Evolutionary conservation across 2,329 filamentous ascomycete species (phyloP).

Genomic region (Cercospora zeae-maydis): DNA sequence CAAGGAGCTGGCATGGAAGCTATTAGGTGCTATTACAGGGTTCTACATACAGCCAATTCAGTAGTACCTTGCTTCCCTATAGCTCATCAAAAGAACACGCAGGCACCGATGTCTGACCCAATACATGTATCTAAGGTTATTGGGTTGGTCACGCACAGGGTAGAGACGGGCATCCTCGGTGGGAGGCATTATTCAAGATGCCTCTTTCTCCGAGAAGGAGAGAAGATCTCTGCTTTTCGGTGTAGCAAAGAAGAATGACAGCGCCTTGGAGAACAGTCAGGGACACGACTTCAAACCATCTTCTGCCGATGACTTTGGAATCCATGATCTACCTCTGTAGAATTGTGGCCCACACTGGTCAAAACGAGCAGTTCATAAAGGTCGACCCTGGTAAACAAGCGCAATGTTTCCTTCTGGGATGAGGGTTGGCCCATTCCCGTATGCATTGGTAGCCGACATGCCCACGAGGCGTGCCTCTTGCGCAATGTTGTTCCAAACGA

Average conservation of each 20-base stretch:
- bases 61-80: neutral
- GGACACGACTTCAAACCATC: neutral
- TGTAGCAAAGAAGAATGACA: neutral
- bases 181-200: neutral
- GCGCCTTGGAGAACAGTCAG: neutral
- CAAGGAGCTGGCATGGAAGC: no score
- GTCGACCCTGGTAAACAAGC: slow-evolving; percentile 3
- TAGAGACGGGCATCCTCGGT: no score
- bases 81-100: no score
- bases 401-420: neutral
- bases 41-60: neutral
- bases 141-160: neutral
- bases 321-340: no score
- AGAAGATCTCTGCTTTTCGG: neutral
- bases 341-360: no score
- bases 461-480: slow-evolving; percentile 61
- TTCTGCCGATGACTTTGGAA: no score
- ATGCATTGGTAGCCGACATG: slow-evolving; percentile 29
- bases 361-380: neutral
- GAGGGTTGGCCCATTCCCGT: neutral
- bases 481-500: slow-evolving; percentile 68
- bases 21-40: neutral
- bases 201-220: neutral
- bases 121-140: neutral
- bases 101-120: no score